Conservation (phyloP, 352 stramenopile genomes). For the Hyaloperonospora brassicae region DNA sequence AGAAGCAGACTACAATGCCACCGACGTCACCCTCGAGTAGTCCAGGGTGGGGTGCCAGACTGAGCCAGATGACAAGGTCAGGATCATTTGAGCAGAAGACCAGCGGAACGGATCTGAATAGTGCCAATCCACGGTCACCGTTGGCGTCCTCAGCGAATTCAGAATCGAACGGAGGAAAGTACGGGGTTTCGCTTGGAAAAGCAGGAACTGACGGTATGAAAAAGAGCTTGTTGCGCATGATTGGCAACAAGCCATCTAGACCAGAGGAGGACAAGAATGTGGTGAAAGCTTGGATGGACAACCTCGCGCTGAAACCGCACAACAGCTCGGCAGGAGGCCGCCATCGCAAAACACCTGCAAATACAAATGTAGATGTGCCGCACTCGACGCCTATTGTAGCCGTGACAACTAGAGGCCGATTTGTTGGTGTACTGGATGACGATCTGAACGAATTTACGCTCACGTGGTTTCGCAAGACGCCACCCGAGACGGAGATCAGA, state of each 20-base stretch:
- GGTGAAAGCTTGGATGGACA: constrained; percentile 51
- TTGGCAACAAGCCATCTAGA: constrained; percentile 37
- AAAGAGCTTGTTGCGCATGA: constrained; percentile 73
- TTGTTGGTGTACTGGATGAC: constrained; percentile 53
- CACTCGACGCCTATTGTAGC: constrained; percentile 50
- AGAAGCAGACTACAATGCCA: constrained; percentile 16
- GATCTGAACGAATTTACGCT: constrained; percentile 53
- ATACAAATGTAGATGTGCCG: constrained; percentile 20
- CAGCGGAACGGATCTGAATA: constrained; percentile 11
- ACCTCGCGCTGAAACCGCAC: constrained; percentile 44
- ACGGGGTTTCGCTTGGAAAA: constrained; percentile 48
- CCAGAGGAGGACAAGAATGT: constrained; percentile 56
- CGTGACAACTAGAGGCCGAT: constrained; percentile 39
- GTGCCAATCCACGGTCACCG: constrained; percentile 14
- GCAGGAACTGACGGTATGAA: constrained; percentile 53
- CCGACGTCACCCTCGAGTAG: constrained; percentile 36
- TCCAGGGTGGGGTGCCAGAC: constrained; percentile 36
- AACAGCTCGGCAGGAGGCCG: constrained; percentile 22
- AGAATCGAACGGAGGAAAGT: constrained; percentile 32
- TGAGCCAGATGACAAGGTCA: constrained; percentile 41
- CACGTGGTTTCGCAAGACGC: constrained; percentile 62
- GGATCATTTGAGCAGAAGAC: constrained; percentile 51
- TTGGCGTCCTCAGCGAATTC: constrained; percentile 11
- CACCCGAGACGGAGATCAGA: constrained; percentile 39
- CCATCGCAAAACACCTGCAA: constrained; percentile 20